A percentile compares a stretch with the other conserved stretches of the same genome.
Conservation (phyloP, 2,329 filamentous ascomycete species). For the Stachybotrys chartarum region DNA sequence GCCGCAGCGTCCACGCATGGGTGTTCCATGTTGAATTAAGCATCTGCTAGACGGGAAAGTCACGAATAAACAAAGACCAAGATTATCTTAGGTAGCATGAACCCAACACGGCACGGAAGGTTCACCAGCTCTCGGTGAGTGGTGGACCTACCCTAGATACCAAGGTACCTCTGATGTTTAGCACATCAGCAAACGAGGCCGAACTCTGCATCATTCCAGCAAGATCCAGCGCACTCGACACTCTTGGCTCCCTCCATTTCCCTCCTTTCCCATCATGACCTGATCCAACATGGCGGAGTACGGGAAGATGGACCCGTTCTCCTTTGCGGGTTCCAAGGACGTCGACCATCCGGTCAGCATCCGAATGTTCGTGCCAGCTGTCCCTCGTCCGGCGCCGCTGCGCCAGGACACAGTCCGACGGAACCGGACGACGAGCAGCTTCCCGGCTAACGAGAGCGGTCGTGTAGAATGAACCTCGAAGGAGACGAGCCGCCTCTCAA, state of each 20-base stretch:
- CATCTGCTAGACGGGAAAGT: too few species aligned
- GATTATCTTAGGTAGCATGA: too few species aligned
- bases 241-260: neutral
- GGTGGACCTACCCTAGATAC: too few species aligned
- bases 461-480: constrained; percentile 37
- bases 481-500: constrained; percentile 34
- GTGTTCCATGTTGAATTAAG: too few species aligned
- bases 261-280: constrained; percentile 14
- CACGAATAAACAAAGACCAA: too few species aligned
- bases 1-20: too few species aligned
- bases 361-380: constrained; percentile 44
- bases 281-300: constrained; percentile 28
- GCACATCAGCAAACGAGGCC: too few species aligned
- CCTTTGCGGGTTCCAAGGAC: constrained; percentile 84
- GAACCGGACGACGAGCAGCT: neutral
- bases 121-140: too few species aligned
- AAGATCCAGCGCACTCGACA: neutral
- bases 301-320: constrained; percentile 81
- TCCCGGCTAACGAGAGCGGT: neutral
- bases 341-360: constrained; percentile 66
- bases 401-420: too few species aligned
- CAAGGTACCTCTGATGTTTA: too few species aligned
- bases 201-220: too few species aligned
- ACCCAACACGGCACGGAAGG: too few species aligned
- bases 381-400: neutral